phyloP scores from a whole-genome alignment of 192 early-diverging fungal species.

The Haplosporangium gracile region DNA sequence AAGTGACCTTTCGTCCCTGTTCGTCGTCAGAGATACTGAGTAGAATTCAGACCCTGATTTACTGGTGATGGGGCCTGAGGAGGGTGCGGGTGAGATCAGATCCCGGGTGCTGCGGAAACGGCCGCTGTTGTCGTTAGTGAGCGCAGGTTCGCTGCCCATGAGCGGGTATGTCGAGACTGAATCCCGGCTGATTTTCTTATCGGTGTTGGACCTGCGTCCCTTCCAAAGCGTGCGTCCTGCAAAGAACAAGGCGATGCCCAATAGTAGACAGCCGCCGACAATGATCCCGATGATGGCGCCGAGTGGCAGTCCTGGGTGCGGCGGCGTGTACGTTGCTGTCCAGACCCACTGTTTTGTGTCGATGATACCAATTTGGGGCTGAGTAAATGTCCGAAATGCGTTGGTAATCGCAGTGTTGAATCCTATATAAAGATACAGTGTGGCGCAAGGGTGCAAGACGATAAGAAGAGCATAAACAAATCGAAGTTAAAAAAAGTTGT shows the following conservation, averaged over 20 bases:
- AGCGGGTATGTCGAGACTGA: constrained; percentile 9
- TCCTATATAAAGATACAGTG: neutral
- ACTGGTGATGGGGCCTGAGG: neutral
- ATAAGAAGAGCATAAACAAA: neutral
- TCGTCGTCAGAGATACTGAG: neutral
- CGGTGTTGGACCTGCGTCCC: neutral
- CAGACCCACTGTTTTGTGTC: constrained; percentile 28
- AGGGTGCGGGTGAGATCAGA: neutral
- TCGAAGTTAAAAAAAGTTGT: neutral
- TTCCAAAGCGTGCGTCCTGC: neutral
- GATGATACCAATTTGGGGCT: constrained; percentile 38
- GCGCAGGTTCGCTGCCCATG: constrained; percentile 3
- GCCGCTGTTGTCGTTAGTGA: neutral
- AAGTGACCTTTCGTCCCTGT: neutral
- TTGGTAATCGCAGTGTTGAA: constrained; percentile 2
- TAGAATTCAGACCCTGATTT: neutral
- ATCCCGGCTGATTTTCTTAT: neutral
- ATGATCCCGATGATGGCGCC: constrained; percentile 24
- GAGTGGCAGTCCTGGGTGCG: neutral
- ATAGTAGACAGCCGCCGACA: neutral
- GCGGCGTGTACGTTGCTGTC: constrained; percentile 9
- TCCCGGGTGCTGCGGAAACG: neutral
- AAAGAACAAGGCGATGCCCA: constrained; percentile 9
- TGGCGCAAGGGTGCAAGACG: neutral
- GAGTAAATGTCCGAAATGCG: constrained; percentile 19